Base-by-base conservation (phyloP, 1,139 yeast genomes). In the Nematodospora anomalae region DNA sequence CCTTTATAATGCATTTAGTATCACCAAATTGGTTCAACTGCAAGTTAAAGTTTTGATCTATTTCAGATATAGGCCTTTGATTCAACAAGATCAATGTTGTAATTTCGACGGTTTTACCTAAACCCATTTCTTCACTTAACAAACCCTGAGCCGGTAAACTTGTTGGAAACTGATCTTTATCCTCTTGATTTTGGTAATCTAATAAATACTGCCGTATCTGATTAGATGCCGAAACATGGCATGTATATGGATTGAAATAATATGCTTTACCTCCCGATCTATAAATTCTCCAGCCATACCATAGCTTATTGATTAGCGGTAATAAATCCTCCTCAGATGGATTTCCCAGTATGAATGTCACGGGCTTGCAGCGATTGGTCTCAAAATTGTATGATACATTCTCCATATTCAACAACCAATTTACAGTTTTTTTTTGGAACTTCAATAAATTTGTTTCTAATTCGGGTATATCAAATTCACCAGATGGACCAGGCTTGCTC, bases 61-160 rank as follows among this genome's bases (percentile, higher is more conserved):
- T 46, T 44, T 81, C 83, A 11, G 52, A 55, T 0, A 44, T 34
- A 0, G 74, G 73, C 13, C 87, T 57, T 16, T 67, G 79, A 54
- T 90, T 83, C 37, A 81, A 53, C 3, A 81, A 54, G 0, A 83
- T 61, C 24, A 89, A 60, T 0, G 95, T 70, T 2, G 88, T 68
- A 6, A 88, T 67, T 55, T 92, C 98, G 2, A 92, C 81, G 0
- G 97, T 90, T 55, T 92, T 92, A 0, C 98, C 98, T 4, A 92
- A 70, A 0, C 98, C 97, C 98, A 92, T 92, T 58, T 92, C 97
- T 54, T 90, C 97, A 1, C 94, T 84, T 26, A 90, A 58, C 6
- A 90, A 62, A 0, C 92, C 96, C 40, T 71, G 73, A 0, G 88
- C 90, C 2, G 74, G 74, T 6, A 64, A 36, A 4, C 36, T 26